Conservation (phyloP, 2,329 filamentous ascomycete genomes). For the Leptographium lundbergii region DNA sequence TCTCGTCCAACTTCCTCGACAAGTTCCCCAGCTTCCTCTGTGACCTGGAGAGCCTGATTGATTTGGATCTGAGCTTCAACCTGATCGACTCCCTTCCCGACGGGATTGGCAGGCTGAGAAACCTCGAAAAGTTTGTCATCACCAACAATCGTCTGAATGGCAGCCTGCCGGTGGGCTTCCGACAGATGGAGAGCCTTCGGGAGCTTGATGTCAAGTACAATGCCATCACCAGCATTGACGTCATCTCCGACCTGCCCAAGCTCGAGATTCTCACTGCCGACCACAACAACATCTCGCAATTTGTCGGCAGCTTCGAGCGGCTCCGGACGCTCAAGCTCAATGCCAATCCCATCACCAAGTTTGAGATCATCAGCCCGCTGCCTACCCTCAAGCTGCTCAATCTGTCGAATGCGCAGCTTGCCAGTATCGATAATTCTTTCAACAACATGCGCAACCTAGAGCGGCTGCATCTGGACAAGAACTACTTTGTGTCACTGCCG, state of each 20-base stretch:
- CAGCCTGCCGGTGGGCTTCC: constrained; percentile 60
- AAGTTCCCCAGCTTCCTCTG: constrained; percentile 79
- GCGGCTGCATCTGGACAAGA: constrained; percentile 81
- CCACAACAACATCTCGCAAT: constrained; percentile 85
- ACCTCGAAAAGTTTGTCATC: constrained; percentile 80
- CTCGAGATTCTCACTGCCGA: constrained; percentile 82
- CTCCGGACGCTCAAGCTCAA: constrained; percentile 80
- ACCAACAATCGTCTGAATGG: constrained; percentile 86
- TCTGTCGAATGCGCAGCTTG: constrained; percentile 80
- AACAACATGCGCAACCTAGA: constrained; percentile 77
- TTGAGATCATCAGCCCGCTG: constrained; percentile 65
- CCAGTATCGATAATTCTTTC: constrained; percentile 81
- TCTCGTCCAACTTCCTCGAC: constrained; percentile 86
- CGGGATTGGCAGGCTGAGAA: constrained; percentile 63
- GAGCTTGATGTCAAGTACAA: constrained; percentile 96
- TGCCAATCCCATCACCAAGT: constrained; percentile 89
- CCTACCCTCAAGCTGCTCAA: constrained; percentile 79
- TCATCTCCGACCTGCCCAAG: constrained; percentile 70
- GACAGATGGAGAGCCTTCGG: constrained; percentile 61
- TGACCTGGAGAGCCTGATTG: constrained; percentile 68
- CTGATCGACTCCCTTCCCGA: constrained; percentile 67
- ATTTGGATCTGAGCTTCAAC: constrained; percentile 96
- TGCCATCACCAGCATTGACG: constrained; percentile 73
- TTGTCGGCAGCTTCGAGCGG: constrained; percentile 76
- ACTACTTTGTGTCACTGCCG: constrained; percentile 87